phyloP scores from a whole-genome alignment of 345 rosid species.

The Bruguiera gymnorhiza region DNA sequence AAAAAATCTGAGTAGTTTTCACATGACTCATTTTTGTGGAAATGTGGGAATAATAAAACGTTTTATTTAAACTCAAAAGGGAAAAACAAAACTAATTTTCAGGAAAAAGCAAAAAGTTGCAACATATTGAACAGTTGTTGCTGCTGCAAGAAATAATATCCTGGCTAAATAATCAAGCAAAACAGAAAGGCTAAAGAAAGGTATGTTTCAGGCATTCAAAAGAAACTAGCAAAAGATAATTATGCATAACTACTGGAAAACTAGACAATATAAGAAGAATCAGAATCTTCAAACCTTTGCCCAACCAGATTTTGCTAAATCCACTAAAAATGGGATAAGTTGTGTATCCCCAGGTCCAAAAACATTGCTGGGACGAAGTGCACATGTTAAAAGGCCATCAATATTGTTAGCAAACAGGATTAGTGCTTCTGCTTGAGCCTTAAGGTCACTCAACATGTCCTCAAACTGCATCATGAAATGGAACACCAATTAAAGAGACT shows the following conservation, averaged over 20 bases:
- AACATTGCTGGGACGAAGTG: conserved; percentile 83
- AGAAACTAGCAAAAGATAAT: neutral
- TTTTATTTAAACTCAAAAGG: neutral
- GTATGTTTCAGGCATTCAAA: neutral
- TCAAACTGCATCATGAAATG: conserved; percentile 48
- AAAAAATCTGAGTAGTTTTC: neutral
- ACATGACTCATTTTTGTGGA: neutral
- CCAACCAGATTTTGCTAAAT: conserved; percentile 73
- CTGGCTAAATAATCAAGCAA: neutral
- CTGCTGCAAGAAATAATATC: neutral
- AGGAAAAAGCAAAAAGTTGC: neutral
- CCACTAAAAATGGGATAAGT: conserved; percentile 53
- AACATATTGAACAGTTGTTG: neutral
- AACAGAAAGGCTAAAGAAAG: neutral
- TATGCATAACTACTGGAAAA: neutral
- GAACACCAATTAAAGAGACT: conserved; percentile 21
- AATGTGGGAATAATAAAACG: neutral
- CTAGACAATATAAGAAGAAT: neutral
- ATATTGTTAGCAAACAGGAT: conserved; percentile 65
- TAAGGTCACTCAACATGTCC: conserved; percentile 68
- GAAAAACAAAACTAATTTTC: neutral
- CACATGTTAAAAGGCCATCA: conserved; percentile 83
- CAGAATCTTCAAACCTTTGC: conserved; percentile 56
- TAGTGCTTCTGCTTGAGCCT: conserved; percentile 87
- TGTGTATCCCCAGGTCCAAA: conserved; percentile 84